A percentile compares a stretch with the other conserved stretches of the same genome.
These are phyloP conservation scores for Neoarthrinium moseri DNA, from an alignment of 2,329 filamentous ascomycete genomes.

Conservation along the genomic window DNA sequence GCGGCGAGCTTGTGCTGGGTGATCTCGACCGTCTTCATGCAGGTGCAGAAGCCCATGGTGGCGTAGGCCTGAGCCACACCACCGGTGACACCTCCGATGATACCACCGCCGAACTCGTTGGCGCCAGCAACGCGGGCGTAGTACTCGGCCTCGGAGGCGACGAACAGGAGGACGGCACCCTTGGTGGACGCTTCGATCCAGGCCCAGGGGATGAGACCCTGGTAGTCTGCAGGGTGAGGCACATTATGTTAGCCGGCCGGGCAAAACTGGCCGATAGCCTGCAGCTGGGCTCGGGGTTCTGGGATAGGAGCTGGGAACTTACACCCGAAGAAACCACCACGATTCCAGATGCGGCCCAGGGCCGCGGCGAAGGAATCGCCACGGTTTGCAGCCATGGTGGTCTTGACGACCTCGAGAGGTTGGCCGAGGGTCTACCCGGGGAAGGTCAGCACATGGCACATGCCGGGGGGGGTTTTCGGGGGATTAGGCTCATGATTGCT, in stretches of 20 bases:
- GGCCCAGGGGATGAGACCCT: slow-evolving; percentile 98
- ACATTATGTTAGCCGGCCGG: no score
- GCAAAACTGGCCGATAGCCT: no score
- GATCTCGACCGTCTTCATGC: slow-evolving; percentile 99
- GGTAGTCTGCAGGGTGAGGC: slow-evolving; percentile 87
- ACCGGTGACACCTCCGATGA: slow-evolving; percentile 86
- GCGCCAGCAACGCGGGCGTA: slow-evolving; percentile 83
- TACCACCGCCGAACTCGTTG: slow-evolving; percentile 83
- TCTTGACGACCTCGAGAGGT: slow-evolving; percentile 98
- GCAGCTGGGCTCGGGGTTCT: slow-evolving; percentile 7
- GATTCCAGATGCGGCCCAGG: slow-evolving; percentile 84
- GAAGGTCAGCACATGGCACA: neutral
- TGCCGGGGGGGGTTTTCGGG: neutral
- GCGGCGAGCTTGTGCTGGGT: slow-evolving; percentile 95
- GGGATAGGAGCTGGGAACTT: slow-evolving; percentile 45
- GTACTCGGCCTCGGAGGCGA: slow-evolving; percentile 97
- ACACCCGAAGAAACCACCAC: slow-evolving; percentile 94
- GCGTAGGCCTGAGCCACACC: slow-evolving; percentile 98
- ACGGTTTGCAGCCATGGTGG: slow-evolving; percentile 98
- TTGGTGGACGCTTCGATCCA: slow-evolving; percentile 99
- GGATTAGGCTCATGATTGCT: no score
- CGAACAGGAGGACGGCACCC: slow-evolving; percentile 97
- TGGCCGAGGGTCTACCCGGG: slow-evolving; percentile 44
- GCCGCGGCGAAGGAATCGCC: slow-evolving; percentile 81
- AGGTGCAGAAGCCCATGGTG: slow-evolving; percentile 99